Percentiles rank a stretch among this genome's conserved stretches.
These are phyloP conservation scores for Fusarium sp. DNA, from an alignment of 2,329 filamentous ascomycete species.

Conservation along the genomic window DNA sequence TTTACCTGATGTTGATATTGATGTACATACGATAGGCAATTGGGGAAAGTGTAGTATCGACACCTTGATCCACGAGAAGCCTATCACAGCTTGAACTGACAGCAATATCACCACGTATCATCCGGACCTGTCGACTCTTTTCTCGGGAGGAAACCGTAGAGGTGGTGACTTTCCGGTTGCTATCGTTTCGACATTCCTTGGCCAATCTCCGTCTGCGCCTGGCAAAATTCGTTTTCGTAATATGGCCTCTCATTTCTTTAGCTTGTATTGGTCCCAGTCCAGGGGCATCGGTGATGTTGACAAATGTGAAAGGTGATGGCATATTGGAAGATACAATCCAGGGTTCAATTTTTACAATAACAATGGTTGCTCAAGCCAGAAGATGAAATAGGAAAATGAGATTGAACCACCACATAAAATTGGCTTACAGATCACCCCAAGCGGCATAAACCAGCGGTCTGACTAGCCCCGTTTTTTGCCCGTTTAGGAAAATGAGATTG, in stretches of 20 bases:
- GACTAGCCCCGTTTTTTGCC: background rate
- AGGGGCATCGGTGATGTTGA: conserved; percentile 19
- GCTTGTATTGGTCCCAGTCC: conserved; percentile 12
- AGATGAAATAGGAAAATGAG: conserved; percentile 6
- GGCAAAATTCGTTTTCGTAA: conserved; percentile 23
- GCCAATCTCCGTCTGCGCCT: conserved; percentile 18
- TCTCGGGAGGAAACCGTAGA: too few species aligned
- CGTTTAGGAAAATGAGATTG: conserved; percentile 31
- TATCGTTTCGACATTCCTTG: background rate
- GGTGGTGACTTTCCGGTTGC: background rate
- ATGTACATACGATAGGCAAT: conserved; percentile 4
- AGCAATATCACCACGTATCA: too few species aligned
- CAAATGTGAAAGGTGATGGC: conserved; percentile 6
- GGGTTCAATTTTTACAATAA: background rate
- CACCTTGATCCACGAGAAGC: background rate
- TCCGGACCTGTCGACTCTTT: too few species aligned
- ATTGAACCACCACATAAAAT: background rate
- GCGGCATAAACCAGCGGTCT: background rate
- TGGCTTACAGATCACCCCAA: background rate
- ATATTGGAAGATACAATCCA: background rate
- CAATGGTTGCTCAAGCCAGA: background rate
- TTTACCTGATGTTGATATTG: fast-evolving
- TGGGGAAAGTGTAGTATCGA: background rate
- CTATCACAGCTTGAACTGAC: background rate
- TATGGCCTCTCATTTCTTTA: conserved; percentile 19